Evolutionary conservation across 1,284 basidiomycete genomes (phyloP).

Genomic region (Ganoderma boninense): DNA sequence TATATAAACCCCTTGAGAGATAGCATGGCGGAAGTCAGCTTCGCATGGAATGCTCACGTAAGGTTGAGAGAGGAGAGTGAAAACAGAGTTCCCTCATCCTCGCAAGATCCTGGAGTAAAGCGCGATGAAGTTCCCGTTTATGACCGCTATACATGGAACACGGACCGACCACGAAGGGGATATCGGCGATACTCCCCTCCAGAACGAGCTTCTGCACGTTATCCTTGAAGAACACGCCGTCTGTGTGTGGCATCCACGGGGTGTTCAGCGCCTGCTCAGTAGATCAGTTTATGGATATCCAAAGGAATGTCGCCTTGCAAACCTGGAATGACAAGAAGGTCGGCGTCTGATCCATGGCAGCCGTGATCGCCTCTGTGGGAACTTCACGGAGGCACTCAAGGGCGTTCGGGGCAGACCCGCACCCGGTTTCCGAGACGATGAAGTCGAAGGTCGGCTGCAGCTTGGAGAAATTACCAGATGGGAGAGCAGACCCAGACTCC

Average conservation of each 20-base stretch:
- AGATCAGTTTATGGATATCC: background rate
- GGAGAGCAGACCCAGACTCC: slow-evolving; percentile 48
- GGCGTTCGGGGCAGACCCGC: slow-evolving; percentile 43
- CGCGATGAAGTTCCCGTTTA: background rate
- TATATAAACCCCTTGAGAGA: background rate
- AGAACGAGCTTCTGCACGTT: slow-evolving; percentile 22
- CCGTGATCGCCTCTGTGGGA: slow-evolving; percentile 40
- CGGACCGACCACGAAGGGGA: slow-evolving; percentile 40
- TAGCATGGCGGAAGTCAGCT: background rate
- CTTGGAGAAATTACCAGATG: slow-evolving; percentile 40
- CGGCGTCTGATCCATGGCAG: slow-evolving; percentile 40
- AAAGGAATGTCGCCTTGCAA: background rate
- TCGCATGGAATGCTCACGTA: slow-evolving; percentile 24
- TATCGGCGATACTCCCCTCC: slow-evolving; percentile 34
- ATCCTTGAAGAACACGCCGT: slow-evolving; percentile 47
- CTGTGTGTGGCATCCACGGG: slow-evolving; percentile 49
- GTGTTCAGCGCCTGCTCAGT: slow-evolving; percentile 17
- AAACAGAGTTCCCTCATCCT: slow-evolving; percentile 47
- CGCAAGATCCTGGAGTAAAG: background rate
- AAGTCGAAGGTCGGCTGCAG: slow-evolving; percentile 47
- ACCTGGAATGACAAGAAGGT: slow-evolving; percentile 11
- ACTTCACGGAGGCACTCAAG: slow-evolving; percentile 51
- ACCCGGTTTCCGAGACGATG: slow-evolving; percentile 43
- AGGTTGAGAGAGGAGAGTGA: slow-evolving; percentile 33
- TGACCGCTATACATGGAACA: background rate